Evolutionary conservation across 805 yeast species (phyloP), one percentile per base, ranked within the genome.

Genomic region (Pichia paraexigua): DNA sequence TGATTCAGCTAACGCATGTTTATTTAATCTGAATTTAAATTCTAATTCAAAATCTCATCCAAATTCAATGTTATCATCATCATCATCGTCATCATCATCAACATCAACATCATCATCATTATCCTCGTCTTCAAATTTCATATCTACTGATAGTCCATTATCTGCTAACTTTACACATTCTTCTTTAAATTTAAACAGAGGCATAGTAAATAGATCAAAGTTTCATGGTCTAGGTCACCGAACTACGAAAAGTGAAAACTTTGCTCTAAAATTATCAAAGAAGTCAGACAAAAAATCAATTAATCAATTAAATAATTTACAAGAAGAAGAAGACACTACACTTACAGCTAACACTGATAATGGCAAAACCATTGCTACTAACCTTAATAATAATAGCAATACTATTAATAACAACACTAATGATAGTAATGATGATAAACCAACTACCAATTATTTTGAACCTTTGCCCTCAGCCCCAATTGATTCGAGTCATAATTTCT

Each of bases 181-280:
- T 35, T 35, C 32, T 13, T 42, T 22, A 35, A 20, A 17, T 43
- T 25, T 39, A 28, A 51, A 44, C 17, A 37, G 43, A 20, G 39
- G 46, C 21, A 17, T 43, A 24, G 15, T 30, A 5, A 51, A 47
- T 42, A 46, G 48, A 17, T 47, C 53, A 10, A 51, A 50, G 42
- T 37, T 47, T 17, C 40, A 44, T 30, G 48, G 44, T 5, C 45
- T 51, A 22, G 51, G 53, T 24, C 57, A 54, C 47, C 41, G 57
- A 41, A 49, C 52, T 8, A 40, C 53, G 2, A 54, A 52, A 41
- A 54, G 57, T 54, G 57, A 54, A 42, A 54, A 24, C 30, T 47
- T 47, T 28, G 17, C 44, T 21, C n/a, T 40, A 13, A 50, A 47
- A 41, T 39, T 50, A 25, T 20, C 32, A 15, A 48, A 48, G 18